Conservation (phyloP, 2,329 filamentous ascomycete species). For the Ceratocystiopsis minuta region DNA sequence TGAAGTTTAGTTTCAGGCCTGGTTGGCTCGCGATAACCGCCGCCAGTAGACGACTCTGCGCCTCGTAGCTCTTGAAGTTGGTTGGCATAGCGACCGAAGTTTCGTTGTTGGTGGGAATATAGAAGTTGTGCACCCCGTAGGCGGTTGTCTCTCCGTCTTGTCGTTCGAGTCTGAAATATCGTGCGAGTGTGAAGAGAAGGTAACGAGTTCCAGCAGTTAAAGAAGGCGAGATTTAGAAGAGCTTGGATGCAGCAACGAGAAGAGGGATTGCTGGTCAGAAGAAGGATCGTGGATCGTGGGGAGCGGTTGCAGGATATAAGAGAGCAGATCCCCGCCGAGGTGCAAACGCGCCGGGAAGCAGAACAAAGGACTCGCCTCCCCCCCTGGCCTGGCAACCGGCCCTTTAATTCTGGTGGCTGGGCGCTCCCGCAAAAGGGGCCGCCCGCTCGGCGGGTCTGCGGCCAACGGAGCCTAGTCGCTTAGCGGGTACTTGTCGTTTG, state of each 20-base stretch:
- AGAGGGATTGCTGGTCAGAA: too few relatives aligned
- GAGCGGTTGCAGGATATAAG: not conserved
- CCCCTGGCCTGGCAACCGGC: not conserved
- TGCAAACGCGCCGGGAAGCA: not conserved
- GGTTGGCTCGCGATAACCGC: slow-evolving; percentile 42
- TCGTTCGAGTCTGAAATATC: too few relatives aligned
- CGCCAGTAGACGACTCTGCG: slow-evolving; percentile 39
- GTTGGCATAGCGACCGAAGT: slow-evolving; percentile 22
- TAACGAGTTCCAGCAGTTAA: too few relatives aligned
- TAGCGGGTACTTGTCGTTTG: slow-evolving; percentile 1
- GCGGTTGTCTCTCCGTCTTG: too few relatives aligned
- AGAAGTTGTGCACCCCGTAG: too few relatives aligned
- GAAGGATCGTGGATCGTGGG: too few relatives aligned
- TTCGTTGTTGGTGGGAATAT: too few relatives aligned
- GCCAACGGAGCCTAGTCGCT: not conserved
- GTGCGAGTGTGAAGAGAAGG: too few relatives aligned
- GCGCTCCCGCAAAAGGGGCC: not conserved
- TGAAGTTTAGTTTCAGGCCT: slow-evolving; percentile 37
- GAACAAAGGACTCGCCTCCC: not conserved
- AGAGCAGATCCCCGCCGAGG: too few relatives aligned
- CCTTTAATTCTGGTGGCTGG: slow-evolving; percentile 8
- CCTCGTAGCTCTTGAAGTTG: slow-evolving; percentile 43
- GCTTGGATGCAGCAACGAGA: too few relatives aligned
- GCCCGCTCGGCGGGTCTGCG: slow-evolving; percentile 4
- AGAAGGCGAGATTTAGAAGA: too few relatives aligned